Conservation (phyloP, 176 grass and related monocot genomes). For the Chrysopogon serrulatus region DNA sequence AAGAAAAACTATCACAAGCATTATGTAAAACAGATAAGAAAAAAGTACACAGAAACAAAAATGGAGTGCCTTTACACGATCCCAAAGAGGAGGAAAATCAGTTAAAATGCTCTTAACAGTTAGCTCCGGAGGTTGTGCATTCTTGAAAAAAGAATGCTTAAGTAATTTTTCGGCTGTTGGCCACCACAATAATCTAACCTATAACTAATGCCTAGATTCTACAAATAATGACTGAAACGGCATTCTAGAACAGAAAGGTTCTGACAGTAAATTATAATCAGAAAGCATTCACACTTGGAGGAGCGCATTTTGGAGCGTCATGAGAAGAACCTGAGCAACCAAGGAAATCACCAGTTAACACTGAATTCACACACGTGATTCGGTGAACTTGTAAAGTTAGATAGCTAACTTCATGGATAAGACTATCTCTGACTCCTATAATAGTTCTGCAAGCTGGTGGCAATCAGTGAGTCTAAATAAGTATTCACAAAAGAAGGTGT, state of each 20-base stretch:
- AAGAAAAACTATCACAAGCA: neutral
- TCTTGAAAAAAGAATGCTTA: constrained; percentile 97
- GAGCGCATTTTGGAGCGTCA: constrained; percentile 98
- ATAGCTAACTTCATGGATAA: neutral
- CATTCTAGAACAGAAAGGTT: constrained; percentile 51
- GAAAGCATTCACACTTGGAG: constrained; percentile 44
- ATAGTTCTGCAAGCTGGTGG: neutral
- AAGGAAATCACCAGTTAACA: constrained; percentile 22
- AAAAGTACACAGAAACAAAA: constrained; percentile 25
- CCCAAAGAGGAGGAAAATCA: constrained; percentile 84
- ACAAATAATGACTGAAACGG: constrained; percentile 43
- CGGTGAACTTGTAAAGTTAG: neutral
- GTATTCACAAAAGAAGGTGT: constrained; percentile 13
- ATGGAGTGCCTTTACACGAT: constrained; percentile 85
- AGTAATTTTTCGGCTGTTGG: constrained; percentile 84
- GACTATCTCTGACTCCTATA: neutral
- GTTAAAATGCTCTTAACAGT: constrained; percentile 74
- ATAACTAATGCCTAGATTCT: constrained; percentile 37
- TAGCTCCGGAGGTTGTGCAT: constrained; percentile 72
- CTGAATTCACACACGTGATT: neutral
- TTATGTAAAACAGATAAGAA: constrained; percentile 22
- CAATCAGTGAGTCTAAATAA: neutral
- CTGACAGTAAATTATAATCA: constrained; percentile 52
- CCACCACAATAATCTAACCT: constrained; percentile 26
- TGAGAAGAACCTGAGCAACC: constrained; percentile 77